Conservation (phyloP, 352 stramenopile species). For the Globisporangium emineosum region DNA sequence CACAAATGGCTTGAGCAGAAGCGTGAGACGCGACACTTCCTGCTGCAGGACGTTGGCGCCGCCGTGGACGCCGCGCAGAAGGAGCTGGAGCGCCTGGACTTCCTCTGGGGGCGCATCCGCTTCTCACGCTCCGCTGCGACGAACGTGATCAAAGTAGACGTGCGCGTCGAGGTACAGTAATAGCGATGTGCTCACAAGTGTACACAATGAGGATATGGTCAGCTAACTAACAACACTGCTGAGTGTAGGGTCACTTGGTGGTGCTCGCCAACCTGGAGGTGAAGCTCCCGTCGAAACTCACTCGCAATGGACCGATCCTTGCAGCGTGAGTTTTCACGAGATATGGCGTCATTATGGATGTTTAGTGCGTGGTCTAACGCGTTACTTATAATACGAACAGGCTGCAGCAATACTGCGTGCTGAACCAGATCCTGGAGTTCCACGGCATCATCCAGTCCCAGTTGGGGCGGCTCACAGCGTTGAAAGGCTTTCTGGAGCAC, state of each 20-base stretch:
- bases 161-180: constrained; percentile 56
- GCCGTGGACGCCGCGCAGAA: constrained; percentile 46
- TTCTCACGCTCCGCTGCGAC: constrained; percentile 44
- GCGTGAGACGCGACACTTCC: constrained; percentile 51
- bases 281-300: constrained; percentile 51
- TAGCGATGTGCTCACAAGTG: neutral
- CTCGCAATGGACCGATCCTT: constrained; percentile 44
- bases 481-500: constrained; percentile 48
- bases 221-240: neutral
- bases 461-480: constrained; percentile 38
- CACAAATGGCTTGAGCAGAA: constrained; percentile 29
- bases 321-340: constrained; percentile 34
- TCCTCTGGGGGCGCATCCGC: constrained; percentile 78
- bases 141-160: constrained; percentile 57
- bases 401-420: constrained; percentile 77
- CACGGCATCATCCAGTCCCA: constrained; percentile 64
- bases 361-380: neutral
- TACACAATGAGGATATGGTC: neutral
- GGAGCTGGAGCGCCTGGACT: constrained; percentile 78
- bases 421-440: constrained; percentile 86
- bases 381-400: constrained; percentile 20
- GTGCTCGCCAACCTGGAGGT: constrained; percentile 68
- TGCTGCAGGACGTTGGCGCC: constrained; percentile 55
- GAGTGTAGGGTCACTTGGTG: constrained; percentile 66
- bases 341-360: neutral